phyloP scores from a whole-genome alignment of 208 protist genomes.

The Trypanosoma mega region DNA sequence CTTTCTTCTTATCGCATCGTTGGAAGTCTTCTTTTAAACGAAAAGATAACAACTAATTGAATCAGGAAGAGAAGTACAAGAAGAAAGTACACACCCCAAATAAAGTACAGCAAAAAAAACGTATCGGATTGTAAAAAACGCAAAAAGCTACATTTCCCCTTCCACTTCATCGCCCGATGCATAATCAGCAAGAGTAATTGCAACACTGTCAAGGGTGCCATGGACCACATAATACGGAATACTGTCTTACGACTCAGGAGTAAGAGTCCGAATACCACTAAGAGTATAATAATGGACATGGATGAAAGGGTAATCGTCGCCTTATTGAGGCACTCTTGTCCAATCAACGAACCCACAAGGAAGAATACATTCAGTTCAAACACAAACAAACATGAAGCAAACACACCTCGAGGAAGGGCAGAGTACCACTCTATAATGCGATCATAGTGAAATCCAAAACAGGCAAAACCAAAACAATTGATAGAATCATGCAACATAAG shows the following conservation, averaged over 20 bases:
- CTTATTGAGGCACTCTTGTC: constrained; percentile 25
- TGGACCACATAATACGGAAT: constrained; percentile 37
- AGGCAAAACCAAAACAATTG: constrained; percentile 65
- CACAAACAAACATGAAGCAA: constrained; percentile 48
- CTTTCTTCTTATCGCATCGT: no score
- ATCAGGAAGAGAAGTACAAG: background rate
- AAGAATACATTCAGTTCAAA: constrained; percentile 63
- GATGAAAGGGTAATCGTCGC: constrained; percentile 30
- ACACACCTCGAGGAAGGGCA: constrained; percentile 35
- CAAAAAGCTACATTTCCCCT: constrained; percentile 7
- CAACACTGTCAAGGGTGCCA: constrained; percentile 26
- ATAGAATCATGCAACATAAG: constrained; percentile 60
- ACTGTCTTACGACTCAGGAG: constrained; percentile 17
- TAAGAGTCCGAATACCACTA: constrained; percentile 30
- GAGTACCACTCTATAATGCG: constrained; percentile 38
- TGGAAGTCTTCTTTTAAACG: no score
- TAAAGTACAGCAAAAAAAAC: background rate
- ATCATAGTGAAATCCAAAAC: constrained; percentile 47
- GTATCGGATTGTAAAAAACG: background rate
- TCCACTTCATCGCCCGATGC: background rate
- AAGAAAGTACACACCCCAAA: background rate
- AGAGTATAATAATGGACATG: constrained; percentile 30
- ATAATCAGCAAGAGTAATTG: constrained; percentile 35
- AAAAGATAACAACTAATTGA: no score
- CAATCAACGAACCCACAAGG: background rate